phyloP scores from a whole-genome alignment of 305 asterid genomes.

The Salvia sclarea region DNA sequence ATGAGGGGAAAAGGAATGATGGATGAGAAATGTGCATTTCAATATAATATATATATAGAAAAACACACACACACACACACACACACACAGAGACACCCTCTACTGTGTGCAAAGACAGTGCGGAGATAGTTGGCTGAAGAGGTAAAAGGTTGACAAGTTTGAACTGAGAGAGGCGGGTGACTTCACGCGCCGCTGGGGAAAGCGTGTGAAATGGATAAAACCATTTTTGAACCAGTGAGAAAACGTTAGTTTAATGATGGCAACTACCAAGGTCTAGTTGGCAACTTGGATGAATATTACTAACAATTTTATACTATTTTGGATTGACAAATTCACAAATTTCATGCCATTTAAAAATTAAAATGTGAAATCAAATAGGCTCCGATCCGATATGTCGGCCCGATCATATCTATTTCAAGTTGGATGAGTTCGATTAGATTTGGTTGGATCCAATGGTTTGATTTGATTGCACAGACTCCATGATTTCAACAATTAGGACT shows the following conservation, averaged over 20 bases:
- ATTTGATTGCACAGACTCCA: too few species aligned
- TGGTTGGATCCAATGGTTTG: too few species aligned
- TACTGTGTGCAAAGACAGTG: slow-evolving; percentile 1
- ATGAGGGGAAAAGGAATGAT: too few species aligned
- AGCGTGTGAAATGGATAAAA: slow-evolving; percentile 20
- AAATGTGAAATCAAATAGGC: background rate
- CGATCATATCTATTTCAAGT: too few species aligned
- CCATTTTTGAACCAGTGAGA: background rate
- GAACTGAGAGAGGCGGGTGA: slow-evolving; percentile 18
- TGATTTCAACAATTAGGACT: too few species aligned
- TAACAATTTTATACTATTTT: background rate
- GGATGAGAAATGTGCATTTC: background rate
- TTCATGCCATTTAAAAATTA: background rate
- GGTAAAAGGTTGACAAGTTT: slow-evolving; percentile 34
- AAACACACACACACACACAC: background rate
- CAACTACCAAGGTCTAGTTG: slow-evolving; percentile 12
- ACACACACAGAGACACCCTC: background rate
- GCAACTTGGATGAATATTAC: background rate
- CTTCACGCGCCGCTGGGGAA: slow-evolving; percentile 22
- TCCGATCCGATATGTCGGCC: too few species aligned
- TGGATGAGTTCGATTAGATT: too few species aligned
- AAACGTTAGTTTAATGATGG: background rate
- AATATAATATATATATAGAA: background rate
- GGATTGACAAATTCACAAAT: slow-evolving; percentile 13
- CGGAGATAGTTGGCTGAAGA: slow-evolving; percentile 6